Base-by-base conservation (phyloP, 2,329 filamentous ascomycete genomes). In the Albophoma yamanashiensis region DNA sequence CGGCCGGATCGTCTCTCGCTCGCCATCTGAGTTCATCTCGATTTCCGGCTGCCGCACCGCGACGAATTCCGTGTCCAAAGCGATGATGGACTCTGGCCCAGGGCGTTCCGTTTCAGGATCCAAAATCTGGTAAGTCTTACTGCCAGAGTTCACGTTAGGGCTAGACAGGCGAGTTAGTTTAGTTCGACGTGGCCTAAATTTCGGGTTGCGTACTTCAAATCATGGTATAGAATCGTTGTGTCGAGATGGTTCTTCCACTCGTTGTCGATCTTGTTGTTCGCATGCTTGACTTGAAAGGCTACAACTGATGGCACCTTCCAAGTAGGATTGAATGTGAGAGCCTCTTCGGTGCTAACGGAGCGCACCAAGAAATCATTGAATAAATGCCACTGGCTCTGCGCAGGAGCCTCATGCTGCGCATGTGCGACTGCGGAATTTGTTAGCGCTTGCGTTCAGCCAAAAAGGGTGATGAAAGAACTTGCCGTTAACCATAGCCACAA, bases 331-430 rank as follows among this genome's bases (percentile, higher is more conserved):
- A 97, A 99, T 31, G 88, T 86, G 22, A 97, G 78, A 0, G 93
- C 95, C 70, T 99, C 93, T 62, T 92, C 87, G 36, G 84, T 82
- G 39, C 87, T 84, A 20, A 96, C 84, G 12, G 88, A 86, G 15
- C 89, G 85, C 27, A 99, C 95, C 42, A 96, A 76, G 68, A 99
- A 99, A 74, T 99, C 94, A 67, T 99, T 99, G 77, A 99, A 97
- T 1, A 99, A 76, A 74, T 97, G 91, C 95, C 95, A 99, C 66
- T 88, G 87, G 67, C 84, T 88, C 64, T 85, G 81, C 4, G 77
- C 78, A 1, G 84, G 80, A 0, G 82, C 71, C 50, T 82, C 78
- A 0, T 80, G 78, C 59, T 85, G 84, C 0, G 89, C 85, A 58
- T 91, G 85, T 15, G 83, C 83, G 60, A 89, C 87, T 89, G 27